phyloP scores from a whole-genome alignment of 345 rosid species.

The Kandelia obovata region DNA sequence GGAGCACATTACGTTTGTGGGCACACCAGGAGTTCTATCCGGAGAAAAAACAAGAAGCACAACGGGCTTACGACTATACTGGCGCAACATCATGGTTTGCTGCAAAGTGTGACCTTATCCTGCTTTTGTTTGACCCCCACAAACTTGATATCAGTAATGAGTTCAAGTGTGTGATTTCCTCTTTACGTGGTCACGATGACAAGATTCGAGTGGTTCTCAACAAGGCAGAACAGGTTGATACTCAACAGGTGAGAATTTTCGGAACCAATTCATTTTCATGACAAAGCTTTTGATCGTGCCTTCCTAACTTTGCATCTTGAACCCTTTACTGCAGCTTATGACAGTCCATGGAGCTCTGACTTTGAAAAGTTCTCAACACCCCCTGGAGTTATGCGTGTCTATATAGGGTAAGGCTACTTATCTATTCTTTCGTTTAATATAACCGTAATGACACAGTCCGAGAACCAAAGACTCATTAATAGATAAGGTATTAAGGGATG shows the following conservation, averaged over 20 bases:
- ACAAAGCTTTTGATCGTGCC: not conserved
- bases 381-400: constrained; percentile 91
- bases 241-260: constrained; percentile 63
- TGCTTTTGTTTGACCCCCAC: constrained; percentile 93
- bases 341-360: constrained; percentile 97
- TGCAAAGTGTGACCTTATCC: constrained; percentile 87
- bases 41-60: constrained; percentile 91
- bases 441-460: not conserved
- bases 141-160: constrained; percentile 94
- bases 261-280: not conserved
- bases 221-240: constrained; percentile 94
- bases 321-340: constrained; percentile 61
- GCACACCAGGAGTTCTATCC: constrained; percentile 92
- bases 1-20: constrained; percentile 88
- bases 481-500: not conserved
- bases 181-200: constrained; percentile 93
- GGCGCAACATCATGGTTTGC: constrained; percentile 99
- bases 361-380: constrained; percentile 91
- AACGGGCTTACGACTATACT: constrained; percentile 82
- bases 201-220: constrained; percentile 94
- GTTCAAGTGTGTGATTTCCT: constrained; percentile 92
- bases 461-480: not conserved
- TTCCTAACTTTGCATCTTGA: constrained; percentile 6
- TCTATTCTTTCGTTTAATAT: not conserved
- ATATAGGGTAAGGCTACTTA: constrained; percentile 67